Base-by-base conservation (phyloP, 805 yeast genomes). In the Myxozyma nipponensis region DNA sequence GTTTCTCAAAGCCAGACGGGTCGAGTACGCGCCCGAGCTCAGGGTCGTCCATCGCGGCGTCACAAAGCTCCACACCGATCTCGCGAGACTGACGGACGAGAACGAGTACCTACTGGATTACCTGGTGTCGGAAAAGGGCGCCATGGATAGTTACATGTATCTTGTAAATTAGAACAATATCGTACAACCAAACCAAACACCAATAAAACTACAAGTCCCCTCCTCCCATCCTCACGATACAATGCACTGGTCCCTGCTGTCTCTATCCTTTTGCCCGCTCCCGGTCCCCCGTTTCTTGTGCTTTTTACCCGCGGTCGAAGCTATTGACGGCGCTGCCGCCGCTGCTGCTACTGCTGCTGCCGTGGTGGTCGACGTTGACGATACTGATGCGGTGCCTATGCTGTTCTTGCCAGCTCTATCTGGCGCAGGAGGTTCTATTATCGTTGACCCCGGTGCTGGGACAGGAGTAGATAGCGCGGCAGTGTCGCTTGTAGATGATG, bases 1-100 rank as follows among this genome's bases (percentile, higher is more conserved):
- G 56, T 83, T 78, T 66, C 84, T 93, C 46, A 75, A 78, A 37
- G 66, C 67, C 10, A 77, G 84, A 61, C 81, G 79, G 62, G 81
- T 77, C 54, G 76, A 79, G 46, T 86, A 83, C 61, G 73, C 81
- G 1, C 32, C 52, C 4, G 59, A 52, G 23, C 22, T 57, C 4
- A 44, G 61, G 13, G 54, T 51, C 13, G 24, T 57, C 17, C 56
- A 46, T 24, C 52, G 49, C 22, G 46, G 18, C 15, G 47, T 49
- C 9, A 42, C 37, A 9, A 55, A 38, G 37, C 5, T 53, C 3
- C 46, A 47, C 21, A 39, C 35, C 23, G 59, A 55, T 6, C 3
- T 55, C 22, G 54, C 39, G 15, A 46, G 34, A 40, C 30, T 55
- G 15, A 30, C 58, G 32, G 59, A 55, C 38, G 52, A 47, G 42